Base-by-base conservation (phyloP, 148 eudicot species). In the Cornus suecica region DNA sequence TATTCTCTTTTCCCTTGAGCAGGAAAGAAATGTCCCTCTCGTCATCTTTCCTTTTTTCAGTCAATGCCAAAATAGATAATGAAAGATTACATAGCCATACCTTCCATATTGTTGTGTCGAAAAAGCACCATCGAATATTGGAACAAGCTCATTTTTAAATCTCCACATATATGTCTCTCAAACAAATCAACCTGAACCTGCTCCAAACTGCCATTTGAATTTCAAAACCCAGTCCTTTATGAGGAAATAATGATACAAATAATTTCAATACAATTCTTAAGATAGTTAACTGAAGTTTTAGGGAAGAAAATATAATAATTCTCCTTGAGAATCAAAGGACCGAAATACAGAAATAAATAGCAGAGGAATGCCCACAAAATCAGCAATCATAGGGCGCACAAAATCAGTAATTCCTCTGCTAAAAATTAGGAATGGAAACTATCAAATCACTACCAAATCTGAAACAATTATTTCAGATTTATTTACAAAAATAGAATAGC, bases 51-150 rank as follows among this genome's bases (percentile, higher is more conserved):
- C 62, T 58, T 58, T n/a, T 58, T n/a, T 3, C 62, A 58, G 18
- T 18, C 5, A 58, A 58, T 58, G n/a, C 24, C 24, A 58, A 58
- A 16, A 18, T 16, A 37, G 15, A 66, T 15, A 26, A 15, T 13
- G 7, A 13, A 65, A 51, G 63, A 71, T 45, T 28, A 23, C 60
- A 69, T 37, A 72, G 25, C 15, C 58, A 69, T 85, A 89, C 92
- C 92, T 89, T 71, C 58, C 72, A 78, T 72, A 61, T 72, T 72
- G 48, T 76, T 73, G 71, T 73, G 70, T 70, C 74, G 67, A 63
- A 89, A 87, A 64, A 76, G 86, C 77, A 89, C 91, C 96, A 91
- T 87, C 56, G 87, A 82, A 73, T 89, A 91, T 64, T 87, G 96
- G 66, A 80, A 85, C 30, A 91, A 69, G 76, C 74, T 70, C 28